Conservation (phyloP, 352 stramenopile species). For the Globisporangium cylindrosporum region DNA sequence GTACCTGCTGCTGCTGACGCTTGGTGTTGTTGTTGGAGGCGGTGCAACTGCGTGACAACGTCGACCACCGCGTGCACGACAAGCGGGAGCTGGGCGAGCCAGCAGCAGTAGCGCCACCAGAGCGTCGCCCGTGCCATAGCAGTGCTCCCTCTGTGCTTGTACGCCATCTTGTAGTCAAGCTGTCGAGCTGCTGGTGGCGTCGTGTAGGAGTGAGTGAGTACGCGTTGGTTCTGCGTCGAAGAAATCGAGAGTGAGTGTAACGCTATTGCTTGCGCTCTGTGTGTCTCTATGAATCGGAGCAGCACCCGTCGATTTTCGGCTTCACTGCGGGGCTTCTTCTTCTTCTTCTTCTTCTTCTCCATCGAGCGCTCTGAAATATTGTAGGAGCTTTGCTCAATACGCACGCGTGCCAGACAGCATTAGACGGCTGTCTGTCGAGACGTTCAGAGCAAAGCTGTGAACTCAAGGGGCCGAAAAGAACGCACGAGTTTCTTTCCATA, state of each 20-base stretch:
- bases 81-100: not conserved
- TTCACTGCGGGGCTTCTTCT: not conserved
- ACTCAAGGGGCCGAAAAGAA: not conserved
- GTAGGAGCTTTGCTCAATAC: not conserved
- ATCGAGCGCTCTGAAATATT: not conserved
- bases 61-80: not conserved
- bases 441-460: not conserved
- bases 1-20: not conserved
- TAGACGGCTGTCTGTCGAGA: not conserved
- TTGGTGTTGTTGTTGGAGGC: constrained; percentile 6
- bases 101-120: not conserved
- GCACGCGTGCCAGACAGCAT: not conserved
- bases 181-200: not conserved
- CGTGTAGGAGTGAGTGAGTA: not conserved
- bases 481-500: not conserved
- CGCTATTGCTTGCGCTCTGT: not conserved
- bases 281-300: not conserved
- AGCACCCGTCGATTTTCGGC: not conserved
- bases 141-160: not conserved
- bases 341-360: not conserved
- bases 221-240: not conserved
- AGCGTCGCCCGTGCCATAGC: not conserved
- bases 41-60: constrained; percentile 4
- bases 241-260: not conserved
- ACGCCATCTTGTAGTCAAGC: not conserved